phyloP scores from a whole-genome alignment of 306 rosid species.

The Cucurbita argyrosperma region DNA sequence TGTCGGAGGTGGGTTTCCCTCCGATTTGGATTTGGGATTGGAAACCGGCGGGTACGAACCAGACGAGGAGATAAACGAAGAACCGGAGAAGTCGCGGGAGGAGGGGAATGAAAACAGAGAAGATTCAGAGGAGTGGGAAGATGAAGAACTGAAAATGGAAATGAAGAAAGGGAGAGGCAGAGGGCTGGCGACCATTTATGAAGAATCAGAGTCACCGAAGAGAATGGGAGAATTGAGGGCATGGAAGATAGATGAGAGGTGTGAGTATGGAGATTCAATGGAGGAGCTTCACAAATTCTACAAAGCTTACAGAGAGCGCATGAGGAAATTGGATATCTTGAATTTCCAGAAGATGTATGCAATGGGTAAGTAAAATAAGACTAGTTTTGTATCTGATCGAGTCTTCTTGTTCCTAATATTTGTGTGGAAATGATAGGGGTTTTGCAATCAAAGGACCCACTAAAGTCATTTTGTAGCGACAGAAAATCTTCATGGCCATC shows the following conservation, averaged over 20 bases:
- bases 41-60: slow-evolving; percentile 38
- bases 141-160: slow-evolving; percentile 85
- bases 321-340: slow-evolving; percentile 87
- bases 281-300: slow-evolving; percentile 72
- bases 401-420: background rate
- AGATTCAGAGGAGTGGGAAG: slow-evolving; percentile 38
- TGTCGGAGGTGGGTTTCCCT: background rate
- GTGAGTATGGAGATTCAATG: slow-evolving; percentile 28
- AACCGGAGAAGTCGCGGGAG: slow-evolving; percentile 1
- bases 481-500: slow-evolving; percentile 23
- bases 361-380: slow-evolving; percentile 24
- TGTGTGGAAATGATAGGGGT: slow-evolving; percentile 20
- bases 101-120: background rate
- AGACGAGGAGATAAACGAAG: slow-evolving; percentile 30
- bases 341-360: slow-evolving; percentile 97
- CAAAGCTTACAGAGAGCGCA: slow-evolving; percentile 72
- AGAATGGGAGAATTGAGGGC: slow-evolving; percentile 71
- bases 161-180: slow-evolving; percentile 70
- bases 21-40: slow-evolving; percentile 2
- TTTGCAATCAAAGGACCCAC: slow-evolving; percentile 63
- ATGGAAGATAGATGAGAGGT: slow-evolving; percentile 86
- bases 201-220: slow-evolving; percentile 80
- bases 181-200: slow-evolving; percentile 77
- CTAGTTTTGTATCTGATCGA: no score
- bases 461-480: slow-evolving; percentile 33